Evolutionary conservation across 768 basidiomycete genomes (phyloP).

Genomic region (Dacryopinax primogenitus): DNA sequence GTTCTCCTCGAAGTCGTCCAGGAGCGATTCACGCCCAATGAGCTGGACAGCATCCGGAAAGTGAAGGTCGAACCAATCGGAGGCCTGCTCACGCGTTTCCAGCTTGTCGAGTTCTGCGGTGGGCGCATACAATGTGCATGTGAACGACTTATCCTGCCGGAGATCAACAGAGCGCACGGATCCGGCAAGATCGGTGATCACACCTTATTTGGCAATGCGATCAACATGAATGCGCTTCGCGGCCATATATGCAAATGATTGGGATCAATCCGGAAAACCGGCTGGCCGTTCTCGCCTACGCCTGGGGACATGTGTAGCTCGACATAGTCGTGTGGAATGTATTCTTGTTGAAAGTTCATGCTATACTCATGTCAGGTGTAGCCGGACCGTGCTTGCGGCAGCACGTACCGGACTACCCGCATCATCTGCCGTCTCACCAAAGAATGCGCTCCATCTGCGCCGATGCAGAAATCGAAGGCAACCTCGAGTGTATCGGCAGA

Average conservation of each 20-base stretch:
- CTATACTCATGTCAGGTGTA: slow-evolving; percentile 32
- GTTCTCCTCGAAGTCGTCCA: slow-evolving; percentile 68
- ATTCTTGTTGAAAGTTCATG: slow-evolving; percentile 90
- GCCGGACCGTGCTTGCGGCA: slow-evolving; percentile 17
- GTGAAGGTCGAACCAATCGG: slow-evolving; percentile 65
- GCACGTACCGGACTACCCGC: slow-evolving; percentile 71
- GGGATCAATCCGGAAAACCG: slow-evolving; percentile 75
- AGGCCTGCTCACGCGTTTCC: slow-evolving; percentile 37
- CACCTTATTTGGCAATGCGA: slow-evolving; percentile 95
- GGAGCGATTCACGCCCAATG: slow-evolving; percentile 67
- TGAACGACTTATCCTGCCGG: slow-evolving; percentile 84
- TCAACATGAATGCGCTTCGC: slow-evolving; percentile 97
- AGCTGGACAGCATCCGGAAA: slow-evolving; percentile 80
- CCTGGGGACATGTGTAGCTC: slow-evolving; percentile 73
- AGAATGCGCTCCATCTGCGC: slow-evolving; percentile 90
- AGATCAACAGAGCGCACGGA: neutral
- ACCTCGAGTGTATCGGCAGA: slow-evolving; percentile 36
- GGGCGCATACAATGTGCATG: slow-evolving; percentile 90
- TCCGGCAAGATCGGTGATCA: slow-evolving; percentile 22
- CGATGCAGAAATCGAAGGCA: slow-evolving; percentile 69
- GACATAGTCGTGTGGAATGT: slow-evolving; percentile 90
- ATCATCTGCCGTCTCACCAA: slow-evolving; percentile 87
- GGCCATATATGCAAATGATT: slow-evolving; percentile 99
- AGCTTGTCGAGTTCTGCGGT: slow-evolving; percentile 57
- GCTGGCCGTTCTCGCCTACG: slow-evolving; percentile 42